A percentile compares a stretch with the other conserved stretches of the same genome.
phyloP scores from a whole-genome alignment of 768 basidiomycete species.

The Mycena pura region DNA sequence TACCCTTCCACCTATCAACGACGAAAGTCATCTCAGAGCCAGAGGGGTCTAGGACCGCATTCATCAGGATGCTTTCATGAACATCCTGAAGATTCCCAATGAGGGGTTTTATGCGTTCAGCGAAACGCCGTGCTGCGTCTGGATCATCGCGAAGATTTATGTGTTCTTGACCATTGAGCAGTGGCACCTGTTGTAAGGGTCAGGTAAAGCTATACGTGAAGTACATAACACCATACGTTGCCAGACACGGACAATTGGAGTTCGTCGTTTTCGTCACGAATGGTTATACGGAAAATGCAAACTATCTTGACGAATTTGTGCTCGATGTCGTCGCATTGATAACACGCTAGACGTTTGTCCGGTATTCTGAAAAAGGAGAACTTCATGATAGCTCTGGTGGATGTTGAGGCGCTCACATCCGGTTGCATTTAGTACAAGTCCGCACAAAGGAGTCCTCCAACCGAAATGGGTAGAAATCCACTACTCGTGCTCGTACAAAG shows the following conservation, averaged over 20 bases:
- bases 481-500: constrained; percentile 53
- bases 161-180: constrained; percentile 53
- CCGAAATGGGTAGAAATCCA: constrained; percentile 62
- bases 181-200: constrained; percentile 41
- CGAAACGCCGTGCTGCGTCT: constrained; percentile 44
- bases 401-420: constrained; percentile 45
- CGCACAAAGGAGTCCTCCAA: constrained; percentile 55
- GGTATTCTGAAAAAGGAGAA: constrained; percentile 48
- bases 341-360: constrained; percentile 49
- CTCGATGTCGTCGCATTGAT: constrained; percentile 59
- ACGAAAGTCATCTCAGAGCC: constrained; percentile 4
- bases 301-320: constrained; percentile 54
- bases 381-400: neutral
- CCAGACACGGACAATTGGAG: constrained; percentile 58
- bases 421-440: constrained; percentile 59
- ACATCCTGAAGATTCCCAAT: constrained; percentile 55
- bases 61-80: constrained; percentile 35
- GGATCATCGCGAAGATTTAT: constrained; percentile 50
- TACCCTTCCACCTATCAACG: constrained; percentile 14
- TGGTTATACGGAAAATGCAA: constrained; percentile 55
- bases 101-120: constrained; percentile 49
- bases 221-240: constrained; percentile 38
- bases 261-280: constrained; percentile 56
- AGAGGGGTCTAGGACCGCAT: neutral
- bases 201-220: neutral